phyloP scores from a whole-genome alignment of 2,329 filamentous ascomycete genomes.

The Curvularia verruculosa region DNA sequence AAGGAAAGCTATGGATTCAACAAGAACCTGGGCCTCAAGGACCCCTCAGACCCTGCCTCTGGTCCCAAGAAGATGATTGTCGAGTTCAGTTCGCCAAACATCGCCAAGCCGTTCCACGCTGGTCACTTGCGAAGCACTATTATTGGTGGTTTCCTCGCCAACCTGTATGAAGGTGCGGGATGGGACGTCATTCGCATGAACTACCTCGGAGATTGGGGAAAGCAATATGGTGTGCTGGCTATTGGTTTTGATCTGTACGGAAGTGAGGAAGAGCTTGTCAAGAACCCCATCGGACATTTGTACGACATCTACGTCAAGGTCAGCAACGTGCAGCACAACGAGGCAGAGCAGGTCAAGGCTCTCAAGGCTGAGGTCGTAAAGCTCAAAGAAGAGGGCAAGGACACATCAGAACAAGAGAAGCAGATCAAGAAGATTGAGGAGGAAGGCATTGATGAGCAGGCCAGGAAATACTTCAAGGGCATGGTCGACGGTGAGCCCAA shows the following conservation, averaged over 20 bases:
- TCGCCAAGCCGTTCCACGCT: slow-evolving; percentile 81
- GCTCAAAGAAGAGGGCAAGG: slow-evolving; percentile 51
- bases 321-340: slow-evolving; percentile 65
- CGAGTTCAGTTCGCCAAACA: slow-evolving; percentile 86
- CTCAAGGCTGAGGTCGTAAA: slow-evolving; percentile 54
- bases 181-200: slow-evolving; percentile 76
- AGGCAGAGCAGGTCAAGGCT: slow-evolving; percentile 69
- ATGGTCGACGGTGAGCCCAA: slow-evolving; percentile 68
- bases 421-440: slow-evolving; percentile 50
- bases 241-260: slow-evolving; percentile 78
- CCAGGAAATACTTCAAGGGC: slow-evolving; percentile 71
- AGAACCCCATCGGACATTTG: slow-evolving; percentile 80
- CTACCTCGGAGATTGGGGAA: slow-evolving; percentile 81
- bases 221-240: slow-evolving; percentile 73
- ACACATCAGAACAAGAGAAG: slow-evolving; percentile 50
- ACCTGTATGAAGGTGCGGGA: slow-evolving; percentile 70
- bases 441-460: slow-evolving; percentile 68
- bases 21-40: slow-evolving; percentile 63
- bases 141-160: slow-evolving; percentile 74
- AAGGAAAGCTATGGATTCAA: slow-evolving; percentile 69
- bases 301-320: slow-evolving; percentile 84
- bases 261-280: slow-evolving; percentile 70
- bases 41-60: slow-evolving; percentile 65
- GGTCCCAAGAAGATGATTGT: slow-evolving; percentile 73
- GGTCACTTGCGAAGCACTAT: slow-evolving; percentile 78